Percentiles rank a stretch among this genome's conserved stretches.
Evolutionary conservation across 768 basidiomycete species (phyloP).

Genomic region (Amanita molliuscula): DNA sequence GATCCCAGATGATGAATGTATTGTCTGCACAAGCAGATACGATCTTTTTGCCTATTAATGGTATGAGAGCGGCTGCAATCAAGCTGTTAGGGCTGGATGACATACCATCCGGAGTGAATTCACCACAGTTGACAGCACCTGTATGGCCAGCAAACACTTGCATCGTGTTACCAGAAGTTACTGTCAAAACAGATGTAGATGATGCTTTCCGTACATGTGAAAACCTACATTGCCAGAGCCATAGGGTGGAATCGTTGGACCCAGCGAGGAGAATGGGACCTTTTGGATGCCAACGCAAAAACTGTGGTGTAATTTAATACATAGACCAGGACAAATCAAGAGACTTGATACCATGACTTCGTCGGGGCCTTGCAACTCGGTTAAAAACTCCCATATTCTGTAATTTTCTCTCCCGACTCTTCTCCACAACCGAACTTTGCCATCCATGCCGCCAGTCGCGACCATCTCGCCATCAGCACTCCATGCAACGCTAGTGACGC

Average conservation of each 20-base stretch:
- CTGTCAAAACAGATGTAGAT: conserved; percentile 26
- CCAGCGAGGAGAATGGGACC: conserved; percentile 84
- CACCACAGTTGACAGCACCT: conserved; percentile 73
- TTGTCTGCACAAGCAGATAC: conserved; percentile 81
- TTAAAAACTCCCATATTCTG: conserved; percentile 88
- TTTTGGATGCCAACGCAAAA: conserved; percentile 94
- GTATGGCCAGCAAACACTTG: conserved; percentile 92
- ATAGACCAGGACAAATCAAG: not conserved
- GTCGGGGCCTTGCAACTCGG: conserved; percentile 86
- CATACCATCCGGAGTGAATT: conserved; percentile 85
- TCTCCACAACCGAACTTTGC: conserved; percentile 86
- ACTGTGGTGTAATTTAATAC: conserved; percentile 39
- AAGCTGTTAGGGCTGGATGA: not conserved
- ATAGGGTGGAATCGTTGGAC: conserved; percentile 86
- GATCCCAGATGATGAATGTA: conserved; percentile 85
- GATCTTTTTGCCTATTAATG: conserved; percentile 66
- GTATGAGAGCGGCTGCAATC: not conserved
- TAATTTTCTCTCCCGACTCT: conserved; percentile 68
- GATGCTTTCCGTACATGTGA: not conserved
- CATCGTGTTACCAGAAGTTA: conserved; percentile 92
- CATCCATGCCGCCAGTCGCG: conserved; percentile 98
- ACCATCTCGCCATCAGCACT: conserved; percentile 87
- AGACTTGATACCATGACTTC: conserved; percentile 74
- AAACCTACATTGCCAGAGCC: conserved; percentile 93
- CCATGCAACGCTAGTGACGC: conserved; percentile 72